Conservation (phyloP, 2,329 filamentous ascomycete species). For the Zasmidium angulare region DNA sequence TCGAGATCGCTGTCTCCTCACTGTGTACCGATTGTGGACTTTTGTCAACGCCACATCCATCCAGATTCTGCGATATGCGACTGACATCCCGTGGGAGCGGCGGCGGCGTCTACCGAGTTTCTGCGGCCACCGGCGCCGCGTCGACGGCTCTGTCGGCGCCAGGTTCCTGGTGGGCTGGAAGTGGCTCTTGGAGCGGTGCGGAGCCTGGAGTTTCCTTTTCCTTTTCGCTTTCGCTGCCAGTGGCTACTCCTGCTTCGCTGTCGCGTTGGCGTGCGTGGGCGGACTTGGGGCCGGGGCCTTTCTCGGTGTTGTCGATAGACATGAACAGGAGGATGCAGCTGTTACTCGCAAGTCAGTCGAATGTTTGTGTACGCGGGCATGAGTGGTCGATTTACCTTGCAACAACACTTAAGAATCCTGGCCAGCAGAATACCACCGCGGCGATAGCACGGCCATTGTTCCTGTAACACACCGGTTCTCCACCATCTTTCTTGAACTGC, state of each 20-base stretch:
- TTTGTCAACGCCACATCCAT: background rate
- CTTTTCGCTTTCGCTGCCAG: background rate
- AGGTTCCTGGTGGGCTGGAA: slow-evolving; percentile 1
- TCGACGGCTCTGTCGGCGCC: background rate
- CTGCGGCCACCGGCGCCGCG: slow-evolving; percentile 5
- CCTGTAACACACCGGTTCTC: slow-evolving; percentile 46
- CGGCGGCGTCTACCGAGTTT: slow-evolving; percentile 3
- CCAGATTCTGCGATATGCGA: background rate
- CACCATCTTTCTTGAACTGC: slow-evolving; percentile 36
- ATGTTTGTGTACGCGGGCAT: background rate
- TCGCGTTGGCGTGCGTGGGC: slow-evolving; percentile 32
- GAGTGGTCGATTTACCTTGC: slow-evolving; percentile 39
- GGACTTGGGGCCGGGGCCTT: slow-evolving; percentile 39
- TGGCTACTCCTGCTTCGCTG: background rate
- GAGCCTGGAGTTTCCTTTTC: background rate
- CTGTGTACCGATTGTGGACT: background rate
- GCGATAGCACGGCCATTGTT: slow-evolving; percentile 53
- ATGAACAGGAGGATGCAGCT: slow-evolving; percentile 43
- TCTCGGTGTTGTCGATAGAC: slow-evolving; percentile 40
- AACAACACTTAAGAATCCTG: slow-evolving; percentile 51
- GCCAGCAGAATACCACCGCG: slow-evolving; percentile 55
- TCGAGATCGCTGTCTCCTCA: background rate
- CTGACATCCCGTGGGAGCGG: background rate
- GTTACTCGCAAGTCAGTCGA: background rate
- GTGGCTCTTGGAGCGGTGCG: background rate